These are phyloP conservation scores for Circinella minor DNA, from an alignment of 371 early-diverging fungal species.

Conservation along the genomic window DNA sequence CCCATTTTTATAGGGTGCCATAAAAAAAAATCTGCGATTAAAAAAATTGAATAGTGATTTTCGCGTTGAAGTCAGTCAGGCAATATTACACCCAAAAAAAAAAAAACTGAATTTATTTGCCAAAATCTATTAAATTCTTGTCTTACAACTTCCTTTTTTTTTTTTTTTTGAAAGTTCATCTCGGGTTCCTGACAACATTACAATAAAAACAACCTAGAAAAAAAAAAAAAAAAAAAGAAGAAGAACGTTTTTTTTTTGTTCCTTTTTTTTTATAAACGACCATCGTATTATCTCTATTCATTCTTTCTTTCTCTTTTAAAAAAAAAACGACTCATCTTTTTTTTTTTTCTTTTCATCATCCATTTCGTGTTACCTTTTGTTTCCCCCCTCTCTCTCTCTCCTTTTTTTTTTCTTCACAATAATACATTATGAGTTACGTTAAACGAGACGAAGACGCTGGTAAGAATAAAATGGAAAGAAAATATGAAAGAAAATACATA, in stretches of 20 bases:
- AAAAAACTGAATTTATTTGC: no score
- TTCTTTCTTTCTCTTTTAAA: background rate
- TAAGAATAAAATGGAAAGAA: background rate
- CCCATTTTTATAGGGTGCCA: no score
- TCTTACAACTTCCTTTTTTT: background rate
- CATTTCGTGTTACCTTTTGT: background rate
- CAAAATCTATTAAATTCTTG: background rate
- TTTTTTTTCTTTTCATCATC: constrained; percentile 4
- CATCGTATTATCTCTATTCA: background rate
- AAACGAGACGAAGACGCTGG: constrained; percentile 61
- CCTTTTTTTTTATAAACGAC: background rate
- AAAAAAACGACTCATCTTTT: background rate
- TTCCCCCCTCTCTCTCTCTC: background rate
- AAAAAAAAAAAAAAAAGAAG: background rate
- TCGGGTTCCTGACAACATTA: constrained; percentile 8
- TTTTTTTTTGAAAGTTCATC: background rate
- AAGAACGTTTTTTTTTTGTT: background rate
- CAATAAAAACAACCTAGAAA: no score
- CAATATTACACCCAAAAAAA: no score
- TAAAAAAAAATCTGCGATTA: no score
- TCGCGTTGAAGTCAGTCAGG: no score
- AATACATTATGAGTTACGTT: constrained; percentile 56
- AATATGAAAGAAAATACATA: background rate
- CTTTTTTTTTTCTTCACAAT: no score
- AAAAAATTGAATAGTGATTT: no score